These are phyloP conservation scores for Nemania sp. DNA, from an alignment of 2,329 filamentous ascomycete species.

Conservation along the genomic window DNA sequence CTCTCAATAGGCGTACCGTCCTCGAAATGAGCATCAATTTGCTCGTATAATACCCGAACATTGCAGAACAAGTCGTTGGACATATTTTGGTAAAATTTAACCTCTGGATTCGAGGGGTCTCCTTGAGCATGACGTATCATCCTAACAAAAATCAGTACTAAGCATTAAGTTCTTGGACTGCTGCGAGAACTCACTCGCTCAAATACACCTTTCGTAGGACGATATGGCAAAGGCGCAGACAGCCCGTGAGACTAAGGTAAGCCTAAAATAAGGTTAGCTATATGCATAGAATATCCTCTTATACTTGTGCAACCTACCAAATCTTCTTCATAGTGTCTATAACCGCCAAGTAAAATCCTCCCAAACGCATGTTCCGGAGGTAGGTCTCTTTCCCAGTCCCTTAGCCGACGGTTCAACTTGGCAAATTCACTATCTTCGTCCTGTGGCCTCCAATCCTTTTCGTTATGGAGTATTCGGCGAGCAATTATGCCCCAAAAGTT, in stretches of 20 bases:
- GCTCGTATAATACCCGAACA: slow-evolving; percentile 61
- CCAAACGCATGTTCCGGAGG: slow-evolving; percentile 63
- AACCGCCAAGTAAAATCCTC: slow-evolving; percentile 55
- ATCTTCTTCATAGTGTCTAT: slow-evolving; percentile 63
- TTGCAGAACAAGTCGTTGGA: slow-evolving; percentile 62
- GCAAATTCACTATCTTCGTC: slow-evolving; percentile 62
- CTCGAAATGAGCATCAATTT: slow-evolving; percentile 64
- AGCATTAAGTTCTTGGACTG: neutral
- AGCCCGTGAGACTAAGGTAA: slow-evolving; percentile 67
- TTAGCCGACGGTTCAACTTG: slow-evolving; percentile 57
- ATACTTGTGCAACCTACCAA: slow-evolving; percentile 54
- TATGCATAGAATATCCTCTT: neutral
- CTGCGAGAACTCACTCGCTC: slow-evolving; percentile 57
- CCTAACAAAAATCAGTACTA: slow-evolving; percentile 46
- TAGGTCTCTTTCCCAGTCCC: slow-evolving; percentile 62
- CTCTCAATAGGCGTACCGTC: slow-evolving; percentile 60
- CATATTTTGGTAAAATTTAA: slow-evolving; percentile 58
- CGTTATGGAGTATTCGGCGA: slow-evolving; percentile 60
- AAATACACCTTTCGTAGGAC: slow-evolving; percentile 67
- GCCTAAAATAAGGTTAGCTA: slow-evolving; percentile 54
- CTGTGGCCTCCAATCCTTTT: slow-evolving; percentile 59
- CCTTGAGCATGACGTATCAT: slow-evolving; percentile 58
- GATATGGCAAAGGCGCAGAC: slow-evolving; percentile 67
- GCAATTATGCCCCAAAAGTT: slow-evolving; percentile 66
- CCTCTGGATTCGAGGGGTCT: slow-evolving; percentile 51